These are phyloP conservation scores for Aspergillus glaucus DNA, from an alignment of 2,329 filamentous ascomycete species.

Conservation along the genomic window DNA sequence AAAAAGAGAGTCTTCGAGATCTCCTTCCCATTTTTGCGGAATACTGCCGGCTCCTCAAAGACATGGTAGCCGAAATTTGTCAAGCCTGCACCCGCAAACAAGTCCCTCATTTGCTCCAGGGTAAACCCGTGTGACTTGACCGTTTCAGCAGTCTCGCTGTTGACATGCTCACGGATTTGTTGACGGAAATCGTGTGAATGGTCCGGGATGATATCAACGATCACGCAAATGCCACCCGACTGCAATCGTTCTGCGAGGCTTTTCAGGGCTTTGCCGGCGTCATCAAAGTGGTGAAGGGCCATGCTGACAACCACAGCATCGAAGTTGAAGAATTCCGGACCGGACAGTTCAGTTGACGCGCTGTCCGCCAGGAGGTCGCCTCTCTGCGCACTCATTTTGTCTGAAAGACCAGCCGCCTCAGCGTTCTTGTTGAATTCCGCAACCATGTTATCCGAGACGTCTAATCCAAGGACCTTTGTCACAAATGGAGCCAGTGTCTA, in stretches of 20 bases:
- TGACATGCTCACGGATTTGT: neutral
- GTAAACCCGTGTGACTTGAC: conserved; percentile 63
- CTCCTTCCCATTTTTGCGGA: conserved; percentile 25
- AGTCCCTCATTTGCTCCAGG: conserved; percentile 49
- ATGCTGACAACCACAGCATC: conserved; percentile 60
- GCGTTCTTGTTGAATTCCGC: conserved; percentile 59
- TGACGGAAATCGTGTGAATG: conserved; percentile 25
- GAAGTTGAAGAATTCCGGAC: conserved; percentile 60
- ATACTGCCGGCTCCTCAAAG: conserved; percentile 47
- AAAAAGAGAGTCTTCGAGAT: conserved; percentile 26
- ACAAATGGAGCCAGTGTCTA: conserved; percentile 57
- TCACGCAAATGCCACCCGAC: conserved; percentile 60
- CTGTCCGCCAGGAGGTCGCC: conserved; percentile 53
- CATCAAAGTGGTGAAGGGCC: conserved; percentile 62
- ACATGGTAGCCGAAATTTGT: conserved; percentile 54
- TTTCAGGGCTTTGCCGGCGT: conserved; percentile 55
- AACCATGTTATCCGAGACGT: conserved; percentile 67
- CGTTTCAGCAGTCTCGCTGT: conserved; percentile 38
- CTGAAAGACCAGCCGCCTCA: conserved; percentile 42
- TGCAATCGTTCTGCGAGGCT: conserved; percentile 57
- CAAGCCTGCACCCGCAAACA: conserved; percentile 60
- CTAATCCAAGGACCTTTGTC: conserved; percentile 60
- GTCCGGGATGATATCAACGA: conserved; percentile 62
- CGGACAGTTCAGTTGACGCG: conserved; percentile 51
- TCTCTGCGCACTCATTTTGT: conserved; percentile 52